Evolutionary conservation across 1,139 yeast genomes (phyloP), one percentile per base, ranked within the genome.

Genomic region (Petasospora fabianii): DNA sequence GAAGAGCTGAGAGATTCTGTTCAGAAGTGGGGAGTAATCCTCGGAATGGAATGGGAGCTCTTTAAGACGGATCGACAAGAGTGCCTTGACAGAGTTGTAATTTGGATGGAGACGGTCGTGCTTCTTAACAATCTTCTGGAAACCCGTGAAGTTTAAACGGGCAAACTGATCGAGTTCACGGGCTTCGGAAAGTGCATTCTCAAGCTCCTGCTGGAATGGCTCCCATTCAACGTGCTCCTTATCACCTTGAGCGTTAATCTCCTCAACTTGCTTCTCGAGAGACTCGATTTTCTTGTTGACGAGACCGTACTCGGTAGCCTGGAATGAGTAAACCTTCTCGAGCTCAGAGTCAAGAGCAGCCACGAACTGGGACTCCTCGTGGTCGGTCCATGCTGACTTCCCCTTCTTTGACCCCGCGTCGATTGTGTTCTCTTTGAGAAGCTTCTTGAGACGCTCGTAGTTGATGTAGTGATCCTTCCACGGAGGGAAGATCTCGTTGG

Each of bases 291-390:
- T 72, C 30, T 74, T 76, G 60, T 81, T 79, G 52, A 92, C 69
- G 46, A 77, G 79, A 43, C 79, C 78, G 61, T 81, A 92, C 60
- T 80, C 81, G 33, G 75, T 65, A 30, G 75, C 70, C 59, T 90
- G 96, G 63, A 92, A 92, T 14, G 84, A 69, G 63, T 87, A 92
- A n/a, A 92, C 97, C 64, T 87, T 88, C 58, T 90, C 96, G 49
- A 92, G 71, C 59, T 90, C 95, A 24, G 73, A 66, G 61, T 92
- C 97, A 49, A 92, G 71, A n/a, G 77, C 79, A 38, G 77, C 65
- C 20, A 88, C 97, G 60, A 92, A 92, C 26, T 71, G 68, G 40
- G 81, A 78, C 64, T 92, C 98, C 58, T 92, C 97, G 32, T 71
- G 71, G 43, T 85, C 95, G 12, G 79, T 63, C 95, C 96, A 87